A percentile compares a stretch with the other conserved stretches of the same genome.
phyloP scores from a whole-genome alignment of 257 asterid genomes.

The Gentiana macrophylla region DNA sequence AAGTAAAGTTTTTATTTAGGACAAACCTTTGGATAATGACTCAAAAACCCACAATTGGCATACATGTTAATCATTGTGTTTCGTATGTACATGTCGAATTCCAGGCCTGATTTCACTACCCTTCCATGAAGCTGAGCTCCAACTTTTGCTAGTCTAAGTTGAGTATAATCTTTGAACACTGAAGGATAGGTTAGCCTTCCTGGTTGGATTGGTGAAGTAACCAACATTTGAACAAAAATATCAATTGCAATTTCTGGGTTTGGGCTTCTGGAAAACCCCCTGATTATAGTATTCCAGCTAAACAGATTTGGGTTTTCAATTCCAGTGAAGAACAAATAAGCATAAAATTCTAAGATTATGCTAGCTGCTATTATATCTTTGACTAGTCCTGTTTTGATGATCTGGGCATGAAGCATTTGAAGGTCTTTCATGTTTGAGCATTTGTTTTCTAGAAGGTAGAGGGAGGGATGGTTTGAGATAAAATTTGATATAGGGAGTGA shows the following conservation, averaged over 20 bases:
- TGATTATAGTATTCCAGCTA: constrained; percentile 49
- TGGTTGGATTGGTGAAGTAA: constrained; percentile 30
- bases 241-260: constrained; percentile 27
- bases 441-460: too few species aligned
- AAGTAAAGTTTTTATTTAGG: too few species aligned
- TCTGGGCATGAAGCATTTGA: too few species aligned
- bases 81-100: background rate
- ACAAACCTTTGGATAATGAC: too few species aligned
- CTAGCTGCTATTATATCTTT: constrained; percentile 47
- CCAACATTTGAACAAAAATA: constrained; percentile 2
- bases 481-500: too few species aligned
- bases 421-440: too few species aligned
- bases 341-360: constrained; percentile 33
- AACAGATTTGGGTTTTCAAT: too few species aligned
- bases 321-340: too few species aligned
- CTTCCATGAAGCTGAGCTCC: constrained; percentile 85
- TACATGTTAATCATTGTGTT: too few species aligned
- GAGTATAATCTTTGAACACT: constrained; percentile 59
- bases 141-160: constrained; percentile 35
- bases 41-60: too few species aligned
- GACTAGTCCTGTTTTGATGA: constrained; percentile 31
- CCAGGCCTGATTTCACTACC: constrained; percentile 43
- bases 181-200: constrained; percentile 57
- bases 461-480: too few species aligned
- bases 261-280: constrained; percentile 58